phyloP scores from a whole-genome alignment of 345 rosid genomes.

The Salix caprea region DNA sequence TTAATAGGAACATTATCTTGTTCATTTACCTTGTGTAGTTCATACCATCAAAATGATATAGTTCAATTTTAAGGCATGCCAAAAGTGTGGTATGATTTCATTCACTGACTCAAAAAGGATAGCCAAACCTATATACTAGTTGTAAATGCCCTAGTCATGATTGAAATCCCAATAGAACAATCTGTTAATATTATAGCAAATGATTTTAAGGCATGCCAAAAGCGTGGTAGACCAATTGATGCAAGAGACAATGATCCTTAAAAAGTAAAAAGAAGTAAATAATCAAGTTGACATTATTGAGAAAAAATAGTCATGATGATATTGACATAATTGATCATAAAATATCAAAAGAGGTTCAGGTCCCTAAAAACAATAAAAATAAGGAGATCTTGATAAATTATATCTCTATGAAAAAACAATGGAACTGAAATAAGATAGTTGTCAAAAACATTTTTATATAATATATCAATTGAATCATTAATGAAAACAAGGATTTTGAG shows the following conservation, averaged over 20 bases:
- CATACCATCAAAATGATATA: too few relatives aligned
- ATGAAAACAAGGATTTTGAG: not conserved
- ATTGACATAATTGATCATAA: too few relatives aligned
- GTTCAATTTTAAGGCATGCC: too few relatives aligned
- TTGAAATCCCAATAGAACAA: not conserved
- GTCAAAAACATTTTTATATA: not conserved
- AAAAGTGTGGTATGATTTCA: too few relatives aligned
- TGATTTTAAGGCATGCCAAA: not conserved
- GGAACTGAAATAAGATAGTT: too few relatives aligned
- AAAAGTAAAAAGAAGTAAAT: not conserved
- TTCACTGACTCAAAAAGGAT: not conserved
- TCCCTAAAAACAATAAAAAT: not conserved
- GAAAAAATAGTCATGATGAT: not conserved
- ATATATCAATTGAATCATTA: not conserved
- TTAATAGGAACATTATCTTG: too few relatives aligned
- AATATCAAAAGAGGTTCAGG: not conserved
- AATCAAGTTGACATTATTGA: not conserved
- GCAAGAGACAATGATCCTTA: not conserved
- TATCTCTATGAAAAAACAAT: not conserved
- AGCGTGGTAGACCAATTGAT: not conserved
- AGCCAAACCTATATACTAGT: not conserved
- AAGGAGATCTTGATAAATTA: not conserved
- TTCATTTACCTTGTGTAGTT: too few relatives aligned
- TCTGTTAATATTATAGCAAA: too few relatives aligned
- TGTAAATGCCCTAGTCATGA: too few relatives aligned